These are phyloP conservation scores for Rhynchosporium graminicola DNA, from an alignment of 2,329 filamentous ascomycete genomes.

Conservation along the genomic window DNA sequence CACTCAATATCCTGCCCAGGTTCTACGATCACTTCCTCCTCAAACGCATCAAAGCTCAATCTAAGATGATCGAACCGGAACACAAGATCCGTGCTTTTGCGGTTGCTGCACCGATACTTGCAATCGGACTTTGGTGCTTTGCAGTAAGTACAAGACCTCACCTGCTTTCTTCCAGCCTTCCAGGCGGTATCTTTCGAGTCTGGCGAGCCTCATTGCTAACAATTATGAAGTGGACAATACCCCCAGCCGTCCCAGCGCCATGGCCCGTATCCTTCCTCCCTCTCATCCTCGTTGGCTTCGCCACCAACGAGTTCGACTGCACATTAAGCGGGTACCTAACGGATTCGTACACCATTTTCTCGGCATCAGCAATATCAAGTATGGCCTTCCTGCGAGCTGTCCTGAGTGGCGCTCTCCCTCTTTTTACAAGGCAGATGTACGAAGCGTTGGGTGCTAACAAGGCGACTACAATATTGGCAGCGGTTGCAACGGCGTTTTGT, in stretches of 20 bases:
- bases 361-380: conserved; percentile 46
- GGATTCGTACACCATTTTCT: conserved; percentile 47
- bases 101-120: conserved; percentile 46
- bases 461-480: conserved; percentile 44
- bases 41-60: conserved; percentile 32
- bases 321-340: conserved; percentile 45
- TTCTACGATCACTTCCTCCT: conserved; percentile 45
- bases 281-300: conserved; percentile 48
- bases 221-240: conserved; percentile 44
- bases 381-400: conserved; percentile 42
- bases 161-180: too few species aligned
- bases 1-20: conserved; percentile 46
- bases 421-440: conserved; percentile 46
- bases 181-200: too few species aligned
- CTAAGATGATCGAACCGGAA: conserved; percentile 42
- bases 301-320: conserved; percentile 47
- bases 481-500: conserved; percentile 45
- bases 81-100: conserved; percentile 50
- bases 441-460: conserved; percentile 42
- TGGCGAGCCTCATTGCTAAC: too few species aligned
- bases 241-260: conserved; percentile 41
- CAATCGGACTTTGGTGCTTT: conserved; percentile 48
- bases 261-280: conserved; percentile 46
- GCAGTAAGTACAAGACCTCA: conserved; percentile 26
- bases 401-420: conserved; percentile 43